These are phyloP conservation scores for Trifolium dubium DNA, from an alignment of 306 rosid genomes.

Conservation along the genomic window DNA sequence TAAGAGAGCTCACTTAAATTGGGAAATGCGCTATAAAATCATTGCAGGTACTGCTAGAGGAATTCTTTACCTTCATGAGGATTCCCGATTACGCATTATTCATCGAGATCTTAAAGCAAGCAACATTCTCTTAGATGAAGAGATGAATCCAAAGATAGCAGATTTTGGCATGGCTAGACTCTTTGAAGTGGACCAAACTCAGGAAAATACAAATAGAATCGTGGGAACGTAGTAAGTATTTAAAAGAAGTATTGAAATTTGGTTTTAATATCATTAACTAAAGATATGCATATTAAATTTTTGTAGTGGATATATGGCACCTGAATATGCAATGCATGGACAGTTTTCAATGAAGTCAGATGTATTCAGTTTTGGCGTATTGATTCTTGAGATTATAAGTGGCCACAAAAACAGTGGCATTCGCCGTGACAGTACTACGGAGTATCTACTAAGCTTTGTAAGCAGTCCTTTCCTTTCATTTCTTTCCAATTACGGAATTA, in stretches of 20 bases:
- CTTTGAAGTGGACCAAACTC: conserved; percentile 42
- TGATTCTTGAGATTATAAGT: conserved; percentile 54
- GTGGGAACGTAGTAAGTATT: conserved; percentile 51
- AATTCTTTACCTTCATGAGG: conserved; percentile 53
- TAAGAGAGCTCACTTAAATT: conserved; percentile 10
- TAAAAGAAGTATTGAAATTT: background rate
- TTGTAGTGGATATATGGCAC: conserved; percentile 64
- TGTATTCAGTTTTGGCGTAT: conserved; percentile 54
- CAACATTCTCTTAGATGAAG: conserved; percentile 48
- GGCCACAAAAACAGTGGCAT: conserved; percentile 40
- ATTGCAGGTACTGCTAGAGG: conserved; percentile 49
- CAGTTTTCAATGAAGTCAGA: conserved; percentile 55
- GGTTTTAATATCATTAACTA: background rate
- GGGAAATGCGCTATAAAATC: conserved; percentile 37
- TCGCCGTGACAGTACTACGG: background rate
- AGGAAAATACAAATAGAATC: conserved; percentile 41
- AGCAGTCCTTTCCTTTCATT: conserved; percentile 15
- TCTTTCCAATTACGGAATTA: too few species aligned
- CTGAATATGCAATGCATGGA: conserved; percentile 53
- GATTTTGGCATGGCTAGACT: conserved; percentile 53
- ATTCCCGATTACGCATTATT: conserved; percentile 44
- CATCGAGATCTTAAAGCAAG: conserved; percentile 49
- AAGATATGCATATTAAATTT: background rate
- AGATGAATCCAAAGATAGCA: conserved; percentile 47
- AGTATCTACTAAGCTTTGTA: conserved; percentile 45